Evolutionary conservation across 306 rosid genomes (phyloP).

Genomic region (Pyrus betulifolia): DNA sequence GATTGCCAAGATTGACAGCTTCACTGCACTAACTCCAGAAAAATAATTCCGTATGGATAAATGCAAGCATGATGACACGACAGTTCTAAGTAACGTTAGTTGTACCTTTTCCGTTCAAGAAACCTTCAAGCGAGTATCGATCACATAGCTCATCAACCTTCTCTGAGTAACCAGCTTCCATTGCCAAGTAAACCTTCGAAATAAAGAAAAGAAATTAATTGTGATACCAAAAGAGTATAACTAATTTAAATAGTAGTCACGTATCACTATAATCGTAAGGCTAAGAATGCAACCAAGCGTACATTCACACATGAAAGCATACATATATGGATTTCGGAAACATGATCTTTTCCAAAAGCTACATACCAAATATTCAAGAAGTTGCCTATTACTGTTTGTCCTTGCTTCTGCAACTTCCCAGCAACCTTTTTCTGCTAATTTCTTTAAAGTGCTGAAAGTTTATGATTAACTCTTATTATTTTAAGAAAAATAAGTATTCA

Average conservation of each 20-base stretch:
- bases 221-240: neutral
- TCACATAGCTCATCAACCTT: constrained; percentile 82
- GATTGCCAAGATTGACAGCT: neutral
- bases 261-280: neutral
- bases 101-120: constrained; percentile 55
- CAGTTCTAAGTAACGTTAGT: neutral
- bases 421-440: constrained; percentile 86
- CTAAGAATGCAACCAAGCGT: neutral
- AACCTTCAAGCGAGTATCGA: constrained; percentile 66
- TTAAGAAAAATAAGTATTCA: constrained; percentile 3
- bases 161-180: constrained; percentile 96
- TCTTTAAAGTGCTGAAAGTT: constrained; percentile 65
- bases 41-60: neutral
- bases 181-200: constrained; percentile 81
- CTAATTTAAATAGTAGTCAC: neutral
- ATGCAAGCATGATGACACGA: neutral
- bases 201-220: neutral
- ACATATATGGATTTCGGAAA: neutral
- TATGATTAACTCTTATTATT: constrained; percentile 12
- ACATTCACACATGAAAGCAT: neutral
- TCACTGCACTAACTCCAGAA: neutral
- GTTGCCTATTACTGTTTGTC: constrained; percentile 59
- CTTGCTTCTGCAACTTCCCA: constrained; percentile 98
- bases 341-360: constrained; percentile 8
- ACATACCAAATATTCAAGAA: constrained; percentile 88